These are phyloP conservation scores for Penicillium sp. DNA, from an alignment of 2,329 filamentous ascomycete genomes.

Conservation along the genomic window DNA sequence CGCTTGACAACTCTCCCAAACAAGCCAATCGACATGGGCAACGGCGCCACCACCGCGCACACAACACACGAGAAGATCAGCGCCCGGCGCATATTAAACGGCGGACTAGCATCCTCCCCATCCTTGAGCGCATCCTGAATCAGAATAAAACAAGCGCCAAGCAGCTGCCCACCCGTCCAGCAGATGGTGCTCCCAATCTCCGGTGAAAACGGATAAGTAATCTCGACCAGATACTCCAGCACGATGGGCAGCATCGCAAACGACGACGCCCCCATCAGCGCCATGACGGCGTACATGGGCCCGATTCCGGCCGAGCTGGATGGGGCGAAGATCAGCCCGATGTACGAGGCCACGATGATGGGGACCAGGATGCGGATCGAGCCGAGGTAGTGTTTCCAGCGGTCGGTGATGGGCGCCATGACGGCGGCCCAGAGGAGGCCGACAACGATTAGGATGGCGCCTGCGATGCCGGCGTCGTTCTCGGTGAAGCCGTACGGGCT, in stretches of 20 bases:
- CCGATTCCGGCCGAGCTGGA: conserved; percentile 51
- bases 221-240: conserved; percentile 83
- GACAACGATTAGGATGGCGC: conserved; percentile 84
- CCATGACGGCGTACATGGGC: conserved; percentile 72
- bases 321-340: conserved; percentile 81
- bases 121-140: conserved; percentile 72
- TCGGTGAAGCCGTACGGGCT: conserved; percentile 82
- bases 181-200: conserved; percentile 81
- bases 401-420: conserved; percentile 78
- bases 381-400: conserved; percentile 75
- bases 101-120: conserved; percentile 56
- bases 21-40: conserved; percentile 69
- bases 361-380: conserved; percentile 75
- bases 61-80: conserved; percentile 80
- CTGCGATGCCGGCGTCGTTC: conserved; percentile 83
- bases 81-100: conserved; percentile 71
- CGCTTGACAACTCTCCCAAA: conserved; percentile 60
- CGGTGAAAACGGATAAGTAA: conserved; percentile 82
- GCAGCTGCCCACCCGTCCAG: conserved; percentile 83
- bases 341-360: conserved; percentile 70
- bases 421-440: conserved; percentile 78
- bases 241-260: conserved; percentile 83
- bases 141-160: conserved; percentile 83
- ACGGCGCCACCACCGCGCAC: conserved; percentile 63
- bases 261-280: conserved; percentile 73